A percentile compares a stretch with the other conserved stretches of the same genome.
Conservation (phyloP, 345 rosid species). For the Anacardium occidentale region DNA sequence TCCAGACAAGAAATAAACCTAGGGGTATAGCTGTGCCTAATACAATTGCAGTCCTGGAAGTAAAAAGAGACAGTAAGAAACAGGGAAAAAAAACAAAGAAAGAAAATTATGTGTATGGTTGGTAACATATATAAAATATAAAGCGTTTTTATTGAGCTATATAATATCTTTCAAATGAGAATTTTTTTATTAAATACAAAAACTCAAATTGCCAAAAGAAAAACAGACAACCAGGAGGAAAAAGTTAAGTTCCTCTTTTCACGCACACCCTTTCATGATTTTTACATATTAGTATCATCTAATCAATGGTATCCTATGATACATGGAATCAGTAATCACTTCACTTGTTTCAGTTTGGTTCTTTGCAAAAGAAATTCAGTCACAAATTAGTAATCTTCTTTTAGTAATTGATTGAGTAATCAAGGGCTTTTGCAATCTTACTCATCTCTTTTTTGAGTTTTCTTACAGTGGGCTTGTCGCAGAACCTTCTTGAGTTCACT, state of each 20-base stretch:
- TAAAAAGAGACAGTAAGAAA: background rate
- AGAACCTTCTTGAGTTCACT: no score
- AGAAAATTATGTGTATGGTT: background rate
- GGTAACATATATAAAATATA: background rate
- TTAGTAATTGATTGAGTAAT: no score
- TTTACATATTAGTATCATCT: no score
- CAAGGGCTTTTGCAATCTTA: no score
- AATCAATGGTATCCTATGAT: no score
- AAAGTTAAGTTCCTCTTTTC: background rate
- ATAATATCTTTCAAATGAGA: background rate
- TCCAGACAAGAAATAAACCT: slow-evolving; percentile 84
- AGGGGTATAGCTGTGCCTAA: slow-evolving; percentile 89
- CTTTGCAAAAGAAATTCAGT: no score
- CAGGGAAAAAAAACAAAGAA: background rate
- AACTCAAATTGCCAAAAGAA: background rate
- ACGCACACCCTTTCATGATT: no score
- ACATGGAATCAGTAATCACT: no score
- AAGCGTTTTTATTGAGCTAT: background rate
- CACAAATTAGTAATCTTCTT: no score
- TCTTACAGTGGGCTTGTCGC: no score
- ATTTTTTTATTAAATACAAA: background rate
- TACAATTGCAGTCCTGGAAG: slow-evolving; percentile 76
- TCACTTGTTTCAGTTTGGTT: no score
- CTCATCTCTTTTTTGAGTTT: no score
- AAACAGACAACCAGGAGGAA: background rate